These are phyloP conservation scores for Gleditsia sinensis DNA, from an alignment of 306 rosid species.

Conservation along the genomic window DNA sequence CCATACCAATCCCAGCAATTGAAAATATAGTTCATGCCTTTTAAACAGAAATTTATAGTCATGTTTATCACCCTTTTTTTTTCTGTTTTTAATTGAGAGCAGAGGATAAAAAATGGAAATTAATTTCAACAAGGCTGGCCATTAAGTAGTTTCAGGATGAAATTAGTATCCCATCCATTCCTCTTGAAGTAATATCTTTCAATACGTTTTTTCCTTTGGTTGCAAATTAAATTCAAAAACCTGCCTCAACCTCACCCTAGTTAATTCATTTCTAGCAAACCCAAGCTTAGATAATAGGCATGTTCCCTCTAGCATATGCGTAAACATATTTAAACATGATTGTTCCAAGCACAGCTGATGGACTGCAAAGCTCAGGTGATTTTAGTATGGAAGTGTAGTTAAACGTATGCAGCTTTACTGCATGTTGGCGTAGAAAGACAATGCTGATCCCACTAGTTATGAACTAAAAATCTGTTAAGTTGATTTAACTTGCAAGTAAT, in stretches of 20 bases:
- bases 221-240: conserved; percentile 2
- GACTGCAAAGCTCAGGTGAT: background rate
- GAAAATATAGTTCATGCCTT: conserved; percentile 21
- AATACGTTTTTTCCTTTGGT: background rate
- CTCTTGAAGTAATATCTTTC: background rate
- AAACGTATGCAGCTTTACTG: background rate
- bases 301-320: background rate
- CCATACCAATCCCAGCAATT: background rate
- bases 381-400: background rate
- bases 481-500: background rate
- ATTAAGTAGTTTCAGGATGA: background rate
- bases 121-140: background rate
- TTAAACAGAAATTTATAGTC: conserved; percentile 12
- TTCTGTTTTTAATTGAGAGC: conserved; percentile 1
- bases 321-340: background rate
- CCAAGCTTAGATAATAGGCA: conserved; percentile 12
- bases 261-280: conserved; percentile 10
- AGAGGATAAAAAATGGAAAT: conserved; percentile 10
- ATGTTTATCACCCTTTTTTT: no score
- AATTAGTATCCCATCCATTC: background rate
- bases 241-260: conserved; percentile 12
- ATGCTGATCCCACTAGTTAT: background rate
- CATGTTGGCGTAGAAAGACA: background rate
- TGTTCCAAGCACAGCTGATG: background rate
- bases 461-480: background rate